phyloP scores from a whole-genome alignment of 768 basidiomycete species.

The Mycena rosella region DNA sequence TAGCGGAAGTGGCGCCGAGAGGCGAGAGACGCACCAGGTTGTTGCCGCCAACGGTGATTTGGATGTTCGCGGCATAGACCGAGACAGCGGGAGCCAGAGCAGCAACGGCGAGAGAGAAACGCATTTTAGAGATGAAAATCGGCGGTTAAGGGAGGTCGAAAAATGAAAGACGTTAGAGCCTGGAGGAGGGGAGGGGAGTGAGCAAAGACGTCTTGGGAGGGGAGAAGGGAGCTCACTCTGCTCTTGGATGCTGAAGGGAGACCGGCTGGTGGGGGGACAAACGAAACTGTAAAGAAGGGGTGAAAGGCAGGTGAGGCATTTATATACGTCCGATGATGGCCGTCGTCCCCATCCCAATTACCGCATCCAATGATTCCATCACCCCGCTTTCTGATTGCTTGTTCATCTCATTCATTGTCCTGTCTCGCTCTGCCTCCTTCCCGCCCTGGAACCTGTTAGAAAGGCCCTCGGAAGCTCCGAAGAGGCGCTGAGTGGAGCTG shows the following conservation, averaged over 20 bases:
- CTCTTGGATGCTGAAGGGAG: slow-evolving; percentile 56
- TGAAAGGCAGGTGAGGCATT: not conserved
- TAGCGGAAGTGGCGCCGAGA: not conserved
- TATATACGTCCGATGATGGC: no score
- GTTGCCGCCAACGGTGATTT: slow-evolving; percentile 58
- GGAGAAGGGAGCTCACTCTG: slow-evolving; percentile 54
- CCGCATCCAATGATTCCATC: no score
- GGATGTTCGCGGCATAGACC: slow-evolving; percentile 51
- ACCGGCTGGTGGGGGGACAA: slow-evolving; percentile 48
- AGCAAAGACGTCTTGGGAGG: not conserved
- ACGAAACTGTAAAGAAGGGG: slow-evolving; percentile 12
- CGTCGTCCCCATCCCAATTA: no score
- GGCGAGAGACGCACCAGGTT: slow-evolving; percentile 42
- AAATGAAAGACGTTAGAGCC: slow-evolving; percentile 51
- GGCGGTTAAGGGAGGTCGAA: slow-evolving; percentile 39
- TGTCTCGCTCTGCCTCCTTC: no score
- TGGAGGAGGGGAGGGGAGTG: slow-evolving; percentile 34
- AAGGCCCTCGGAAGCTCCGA: no score
- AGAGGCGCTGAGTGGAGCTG: no score
- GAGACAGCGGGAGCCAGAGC: slow-evolving; percentile 55
- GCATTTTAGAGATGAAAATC: slow-evolving; percentile 58
- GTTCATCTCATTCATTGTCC: no score
- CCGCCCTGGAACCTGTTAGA: no score
- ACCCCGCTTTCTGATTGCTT: no score
- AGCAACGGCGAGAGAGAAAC: slow-evolving; percentile 58